Percentiles rank a stretch among this genome's conserved stretches.
Conservation (phyloP, 2,329 filamentous ascomycete species). For the Plenodomus tracheiphilus region DNA sequence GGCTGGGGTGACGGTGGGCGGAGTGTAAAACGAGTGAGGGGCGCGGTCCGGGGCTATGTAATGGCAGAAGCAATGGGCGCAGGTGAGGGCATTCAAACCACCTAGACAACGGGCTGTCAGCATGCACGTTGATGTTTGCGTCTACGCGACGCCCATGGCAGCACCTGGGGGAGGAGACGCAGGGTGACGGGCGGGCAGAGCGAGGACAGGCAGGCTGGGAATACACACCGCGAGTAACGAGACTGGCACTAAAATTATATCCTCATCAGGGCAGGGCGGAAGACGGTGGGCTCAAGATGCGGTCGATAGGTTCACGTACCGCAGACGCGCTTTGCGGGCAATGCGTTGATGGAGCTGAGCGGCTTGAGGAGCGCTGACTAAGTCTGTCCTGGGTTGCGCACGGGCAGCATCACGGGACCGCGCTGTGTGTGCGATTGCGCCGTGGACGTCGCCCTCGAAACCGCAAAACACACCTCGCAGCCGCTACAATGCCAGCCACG, state of each 20-base stretch:
- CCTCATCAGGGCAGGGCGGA: slow-evolving; percentile 35
- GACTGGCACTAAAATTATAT: slow-evolving; percentile 27
- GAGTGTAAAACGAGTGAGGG: slow-evolving; percentile 10
- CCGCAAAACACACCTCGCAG: background rate
- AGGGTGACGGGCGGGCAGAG: slow-evolving; percentile 14
- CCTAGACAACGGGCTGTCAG: slow-evolving; percentile 31
- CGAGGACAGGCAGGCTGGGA: slow-evolving; percentile 8
- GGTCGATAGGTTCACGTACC: slow-evolving; percentile 39
- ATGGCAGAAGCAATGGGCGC: slow-evolving; percentile 12
- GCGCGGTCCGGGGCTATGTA: slow-evolving; percentile 9
- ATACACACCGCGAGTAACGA: slow-evolving; percentile 30
- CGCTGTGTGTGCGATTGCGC: too few relatives aligned
- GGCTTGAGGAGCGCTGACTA: slow-evolving; percentile 6
- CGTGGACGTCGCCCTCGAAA: slow-evolving; percentile 9
- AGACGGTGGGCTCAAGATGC: slow-evolving; percentile 29
- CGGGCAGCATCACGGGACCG: slow-evolving; percentile 13
- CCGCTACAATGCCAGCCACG: background rate
- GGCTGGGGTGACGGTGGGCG: slow-evolving; percentile 10
- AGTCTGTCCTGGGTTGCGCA: slow-evolving; percentile 9
- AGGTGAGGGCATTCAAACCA: slow-evolving; percentile 31
- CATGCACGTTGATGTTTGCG: slow-evolving; percentile 34
- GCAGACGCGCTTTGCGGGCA: slow-evolving; percentile 38
- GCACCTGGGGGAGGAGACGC: slow-evolving; percentile 16
- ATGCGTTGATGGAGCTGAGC: slow-evolving; percentile 35
- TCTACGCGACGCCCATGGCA: slow-evolving; percentile 29